Evolutionary conservation across 768 basidiomycete species (phyloP).

Genomic region (Gloeostereum incarnatum): DNA sequence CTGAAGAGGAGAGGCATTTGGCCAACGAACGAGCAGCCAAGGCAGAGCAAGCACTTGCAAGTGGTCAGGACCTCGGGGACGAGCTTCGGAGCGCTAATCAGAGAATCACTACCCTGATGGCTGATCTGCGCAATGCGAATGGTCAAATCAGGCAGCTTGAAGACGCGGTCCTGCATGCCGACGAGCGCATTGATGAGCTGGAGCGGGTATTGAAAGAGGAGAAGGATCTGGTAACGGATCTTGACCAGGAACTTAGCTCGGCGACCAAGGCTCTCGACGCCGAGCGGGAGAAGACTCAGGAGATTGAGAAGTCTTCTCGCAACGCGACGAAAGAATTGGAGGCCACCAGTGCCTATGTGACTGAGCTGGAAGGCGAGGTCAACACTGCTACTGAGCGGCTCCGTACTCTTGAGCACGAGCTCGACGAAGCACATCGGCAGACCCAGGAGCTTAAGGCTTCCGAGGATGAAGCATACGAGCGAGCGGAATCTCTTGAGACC

Average conservation of each 20-base stretch:
- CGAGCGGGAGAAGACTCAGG: constrained; percentile 19
- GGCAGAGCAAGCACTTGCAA: constrained; percentile 55
- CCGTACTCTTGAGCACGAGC: constrained; percentile 46
- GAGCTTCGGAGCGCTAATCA: constrained; percentile 61
- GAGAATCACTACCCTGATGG: constrained; percentile 41
- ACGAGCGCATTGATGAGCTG: constrained; percentile 42
- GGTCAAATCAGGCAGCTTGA: constrained; percentile 52
- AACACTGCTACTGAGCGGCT: constrained; percentile 39
- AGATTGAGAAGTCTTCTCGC: constrained; percentile 19
- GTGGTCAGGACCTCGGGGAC: constrained; percentile 57
- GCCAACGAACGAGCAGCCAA: constrained; percentile 53
- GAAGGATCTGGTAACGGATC: constrained; percentile 27
- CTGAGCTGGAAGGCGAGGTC: constrained; percentile 57
- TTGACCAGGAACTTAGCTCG: constrained; percentile 34
- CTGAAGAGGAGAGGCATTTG: constrained; percentile 42
- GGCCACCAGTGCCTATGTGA: constrained; percentile 38
- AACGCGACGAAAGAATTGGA: constrained; percentile 37
- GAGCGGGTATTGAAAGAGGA: constrained; percentile 52
- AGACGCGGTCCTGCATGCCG: constrained; percentile 44
- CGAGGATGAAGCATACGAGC: constrained; percentile 38
- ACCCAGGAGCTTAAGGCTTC: constrained; percentile 31
- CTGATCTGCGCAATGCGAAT: constrained; percentile 52
- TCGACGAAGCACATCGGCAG: constrained; percentile 35
- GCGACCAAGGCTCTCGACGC: constrained; percentile 26
- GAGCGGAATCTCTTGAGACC: constrained; percentile 39